Percentiles rank a stretch among this genome's conserved stretches.
These are phyloP conservation scores for Luffa aegyptiaca DNA, from an alignment of 306 rosid genomes.

Conservation along the genomic window DNA sequence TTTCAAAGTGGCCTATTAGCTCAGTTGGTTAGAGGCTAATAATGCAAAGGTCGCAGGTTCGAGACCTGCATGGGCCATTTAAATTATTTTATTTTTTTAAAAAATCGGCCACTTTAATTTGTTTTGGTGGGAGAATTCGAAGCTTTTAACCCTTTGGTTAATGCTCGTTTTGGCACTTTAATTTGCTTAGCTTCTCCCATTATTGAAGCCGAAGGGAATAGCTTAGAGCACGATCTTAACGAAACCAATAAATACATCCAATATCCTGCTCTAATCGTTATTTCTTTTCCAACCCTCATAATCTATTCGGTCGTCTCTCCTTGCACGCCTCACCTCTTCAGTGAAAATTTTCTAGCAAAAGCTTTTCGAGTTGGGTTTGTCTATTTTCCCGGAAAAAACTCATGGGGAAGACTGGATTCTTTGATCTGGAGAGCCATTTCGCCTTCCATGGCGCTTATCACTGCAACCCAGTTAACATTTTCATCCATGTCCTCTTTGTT, in stretches of 20 bases:
- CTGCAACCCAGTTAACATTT: constrained; percentile 54
- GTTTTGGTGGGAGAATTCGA: too few relatives aligned
- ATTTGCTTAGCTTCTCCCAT: neutral
- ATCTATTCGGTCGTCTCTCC: neutral
- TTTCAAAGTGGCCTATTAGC: constrained; percentile 34
- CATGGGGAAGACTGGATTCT: constrained; percentile 33
- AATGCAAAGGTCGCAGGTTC: constrained; percentile 66
- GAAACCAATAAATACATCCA: neutral
- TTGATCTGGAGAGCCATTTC: constrained; percentile 76
- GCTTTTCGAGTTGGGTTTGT: neutral
- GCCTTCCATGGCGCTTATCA: constrained; percentile 89
- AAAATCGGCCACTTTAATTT: too few relatives aligned
- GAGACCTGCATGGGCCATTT: constrained; percentile 49
- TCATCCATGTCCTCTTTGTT: constrained; percentile 50
- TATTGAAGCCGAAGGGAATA: neutral
- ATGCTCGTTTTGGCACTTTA: too few relatives aligned
- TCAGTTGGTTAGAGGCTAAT: constrained; percentile 46
- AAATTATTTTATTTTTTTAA: too few relatives aligned
- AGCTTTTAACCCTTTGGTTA: too few relatives aligned
- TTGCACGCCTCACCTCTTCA: neutral
- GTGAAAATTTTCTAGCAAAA: neutral
- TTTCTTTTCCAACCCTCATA: neutral
- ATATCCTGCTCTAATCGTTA: neutral
- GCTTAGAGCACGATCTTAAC: neutral
- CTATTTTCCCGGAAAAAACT: neutral